Conservation (phyloP, 495 filamentous ascomycete genomes). For the Cercophora newfieldiana region DNA sequence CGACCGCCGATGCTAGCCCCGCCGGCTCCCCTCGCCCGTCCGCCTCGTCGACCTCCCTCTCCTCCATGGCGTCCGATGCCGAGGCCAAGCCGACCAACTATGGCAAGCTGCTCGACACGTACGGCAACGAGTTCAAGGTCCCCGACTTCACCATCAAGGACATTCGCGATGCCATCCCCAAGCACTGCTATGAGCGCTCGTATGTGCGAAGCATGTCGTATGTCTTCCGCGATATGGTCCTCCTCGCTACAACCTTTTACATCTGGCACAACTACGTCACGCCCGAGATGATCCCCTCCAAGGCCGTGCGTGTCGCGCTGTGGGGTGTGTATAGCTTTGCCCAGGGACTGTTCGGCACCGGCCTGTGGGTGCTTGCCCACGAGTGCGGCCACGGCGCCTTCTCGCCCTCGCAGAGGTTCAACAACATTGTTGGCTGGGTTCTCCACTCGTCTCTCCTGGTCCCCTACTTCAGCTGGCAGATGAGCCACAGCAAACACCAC, state of each 20-base stretch:
- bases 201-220: conserved; percentile 61
- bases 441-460: conserved; percentile 80
- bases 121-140: conserved; percentile 72
- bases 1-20: conserved; percentile 64
- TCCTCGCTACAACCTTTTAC: conserved; percentile 64
- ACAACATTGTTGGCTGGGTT: conserved; percentile 84
- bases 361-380: conserved; percentile 82
- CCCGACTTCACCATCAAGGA: conserved; percentile 80
- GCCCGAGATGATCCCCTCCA: conserved; percentile 59
- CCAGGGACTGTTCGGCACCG: conserved; percentile 77
- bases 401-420: conserved; percentile 74
- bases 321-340: conserved; percentile 71
- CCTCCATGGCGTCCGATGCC: conserved; percentile 74
- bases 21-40: conserved; percentile 71
- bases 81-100: conserved; percentile 27
- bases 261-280: conserved; percentile 64
- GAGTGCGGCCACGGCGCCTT: conserved; percentile 90
- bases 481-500: conserved; percentile 92
- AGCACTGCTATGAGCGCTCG: conserved; percentile 78
- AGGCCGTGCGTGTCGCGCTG: conserved; percentile 54
- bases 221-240: conserved; percentile 67
- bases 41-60: conserved; percentile 85
- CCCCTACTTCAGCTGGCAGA: conserved; percentile 92
- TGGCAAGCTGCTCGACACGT: conserved; percentile 66
- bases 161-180: conserved; percentile 78